phyloP scores from a whole-genome alignment of 1,284 basidiomycete species.

The Puccinia coronata region DNA sequence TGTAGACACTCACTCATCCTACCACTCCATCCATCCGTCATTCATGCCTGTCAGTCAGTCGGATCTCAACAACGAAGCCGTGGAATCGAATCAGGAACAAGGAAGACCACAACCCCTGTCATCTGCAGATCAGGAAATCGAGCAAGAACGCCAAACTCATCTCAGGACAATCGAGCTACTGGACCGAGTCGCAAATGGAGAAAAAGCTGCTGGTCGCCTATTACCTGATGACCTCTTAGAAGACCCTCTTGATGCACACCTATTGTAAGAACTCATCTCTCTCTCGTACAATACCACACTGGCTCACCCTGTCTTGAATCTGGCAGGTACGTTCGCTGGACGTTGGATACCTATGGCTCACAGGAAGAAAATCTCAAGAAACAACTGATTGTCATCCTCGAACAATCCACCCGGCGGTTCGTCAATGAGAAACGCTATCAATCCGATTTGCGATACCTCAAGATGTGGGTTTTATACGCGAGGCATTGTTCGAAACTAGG shows the following conservation, averaged over 20 bases:
- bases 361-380: constrained; percentile 55
- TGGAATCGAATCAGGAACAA: background rate
- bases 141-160: constrained; percentile 31
- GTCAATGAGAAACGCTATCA: constrained; percentile 76
- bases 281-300: background rate
- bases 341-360: constrained; percentile 57
- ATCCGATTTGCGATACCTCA: constrained; percentile 83
- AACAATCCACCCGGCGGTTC: constrained; percentile 75
- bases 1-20: background rate
- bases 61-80: background rate
- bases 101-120: background rate
- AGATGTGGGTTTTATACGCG: constrained; percentile 81
- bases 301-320: constrained; percentile 47
- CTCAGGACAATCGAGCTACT: constrained; percentile 26
- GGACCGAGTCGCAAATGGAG: constrained; percentile 25
- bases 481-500: constrained; percentile 64
- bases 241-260: constrained; percentile 46
- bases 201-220: constrained; percentile 11
- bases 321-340: constrained; percentile 59
- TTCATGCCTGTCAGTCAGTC: background rate
- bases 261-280: constrained; percentile 2
- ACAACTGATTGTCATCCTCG: constrained; percentile 70
- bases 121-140: constrained; percentile 18
- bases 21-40: background rate
- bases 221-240: constrained; percentile 34